phyloP scores from a whole-genome alignment of 1,284 basidiomycete species.

The Ustilago crameri region DNA sequence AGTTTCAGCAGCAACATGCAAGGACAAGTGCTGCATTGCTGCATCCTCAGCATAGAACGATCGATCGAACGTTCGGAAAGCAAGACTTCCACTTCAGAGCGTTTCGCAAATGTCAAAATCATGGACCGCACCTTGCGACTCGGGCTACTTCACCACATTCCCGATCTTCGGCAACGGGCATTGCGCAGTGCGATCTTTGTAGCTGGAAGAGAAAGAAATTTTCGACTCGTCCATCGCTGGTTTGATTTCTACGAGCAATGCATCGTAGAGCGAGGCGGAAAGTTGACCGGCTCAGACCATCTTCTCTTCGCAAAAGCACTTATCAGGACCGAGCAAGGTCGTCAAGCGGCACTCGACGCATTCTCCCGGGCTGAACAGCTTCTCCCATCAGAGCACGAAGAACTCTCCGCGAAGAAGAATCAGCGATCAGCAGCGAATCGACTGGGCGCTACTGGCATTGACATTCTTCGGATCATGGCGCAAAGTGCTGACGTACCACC shows the following conservation, averaged over 20 bases:
- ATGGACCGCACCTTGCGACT: slow-evolving; percentile 21
- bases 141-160: not conserved
- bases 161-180: slow-evolving; percentile 9
- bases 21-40: not conserved
- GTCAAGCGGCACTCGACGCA: slow-evolving; percentile 10
- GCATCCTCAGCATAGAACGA: slow-evolving; percentile 18
- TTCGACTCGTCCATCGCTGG: slow-evolving; percentile 7
- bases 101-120: slow-evolving; percentile 13
- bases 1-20: not conserved
- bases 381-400: not conserved
- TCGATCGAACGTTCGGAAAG: slow-evolving; percentile 1
- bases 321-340: slow-evolving; percentile 17
- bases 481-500: slow-evolving; percentile 12
- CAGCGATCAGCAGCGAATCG: not conserved
- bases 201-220: slow-evolving; percentile 19
- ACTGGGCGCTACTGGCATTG: slow-evolving; percentile 6
- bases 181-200: slow-evolving; percentile 21
- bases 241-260: slow-evolving; percentile 17
- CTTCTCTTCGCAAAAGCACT: slow-evolving; percentile 27
- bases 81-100: slow-evolving; percentile 21
- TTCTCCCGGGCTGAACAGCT: slow-evolving; percentile 20
- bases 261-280: not conserved
- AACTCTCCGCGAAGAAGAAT: not conserved
- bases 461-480: slow-evolving; percentile 22
- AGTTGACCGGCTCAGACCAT: slow-evolving; percentile 15